phyloP scores from a whole-genome alignment of 371 early-diverging fungal species.

The Circinella umbellata region DNA sequence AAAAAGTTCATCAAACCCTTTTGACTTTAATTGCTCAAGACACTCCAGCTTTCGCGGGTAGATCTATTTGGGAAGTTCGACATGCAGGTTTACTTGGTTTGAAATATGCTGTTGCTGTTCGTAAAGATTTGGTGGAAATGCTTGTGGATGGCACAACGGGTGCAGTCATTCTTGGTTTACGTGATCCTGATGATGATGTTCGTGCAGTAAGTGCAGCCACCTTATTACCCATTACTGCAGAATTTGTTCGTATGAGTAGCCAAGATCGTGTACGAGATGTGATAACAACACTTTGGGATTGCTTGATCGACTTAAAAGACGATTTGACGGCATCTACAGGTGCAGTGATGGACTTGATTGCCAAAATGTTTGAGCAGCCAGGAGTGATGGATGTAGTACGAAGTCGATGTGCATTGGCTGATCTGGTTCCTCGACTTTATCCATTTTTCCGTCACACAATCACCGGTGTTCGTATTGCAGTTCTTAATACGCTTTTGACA shows the following conservation, averaged over 20 bases:
- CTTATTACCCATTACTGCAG: slow-evolving; percentile 85
- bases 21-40: slow-evolving; percentile 65
- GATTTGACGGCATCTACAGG: slow-evolving; percentile 94
- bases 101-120: slow-evolving; percentile 93
- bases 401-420: slow-evolving; percentile 55
- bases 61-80: slow-evolving; percentile 89
- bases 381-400: slow-evolving; percentile 65
- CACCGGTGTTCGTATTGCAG: slow-evolving; percentile 84
- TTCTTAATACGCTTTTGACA: slow-evolving; percentile 79
- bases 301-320: slow-evolving; percentile 81
- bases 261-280: slow-evolving; percentile 73
- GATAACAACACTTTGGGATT: slow-evolving; percentile 84
- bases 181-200: slow-evolving; percentile 93
- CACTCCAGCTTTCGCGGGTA: slow-evolving; percentile 45
- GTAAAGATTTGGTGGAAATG: slow-evolving; percentile 80
- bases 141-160: slow-evolving; percentile 67
- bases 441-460: slow-evolving; percentile 96
- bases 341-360: slow-evolving; percentile 92
- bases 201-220: slow-evolving; percentile 91
- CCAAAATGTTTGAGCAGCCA: slow-evolving; percentile 76
- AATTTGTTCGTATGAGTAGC: slow-evolving; percentile 69
- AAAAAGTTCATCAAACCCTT: slow-evolving; percentile 60
- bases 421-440: slow-evolving; percentile 83
- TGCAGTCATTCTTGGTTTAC: slow-evolving; percentile 63
- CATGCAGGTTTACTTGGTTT: slow-evolving; percentile 96